Conservation (phyloP, 2,329 filamentous ascomycete genomes). For the Sclerotinia nivalis region DNA sequence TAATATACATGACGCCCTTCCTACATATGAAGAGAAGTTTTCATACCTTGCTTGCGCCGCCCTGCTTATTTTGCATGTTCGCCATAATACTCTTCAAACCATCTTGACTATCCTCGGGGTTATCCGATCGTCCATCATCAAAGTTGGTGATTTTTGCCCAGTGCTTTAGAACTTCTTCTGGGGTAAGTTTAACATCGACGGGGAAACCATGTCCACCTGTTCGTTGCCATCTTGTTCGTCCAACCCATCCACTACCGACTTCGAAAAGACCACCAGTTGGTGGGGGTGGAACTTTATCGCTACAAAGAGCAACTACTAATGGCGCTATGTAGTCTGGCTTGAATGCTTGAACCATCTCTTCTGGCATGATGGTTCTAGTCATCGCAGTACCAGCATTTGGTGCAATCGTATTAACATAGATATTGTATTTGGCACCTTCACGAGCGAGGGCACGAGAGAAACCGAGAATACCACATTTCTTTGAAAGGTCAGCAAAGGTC, state of each 20-base stretch:
- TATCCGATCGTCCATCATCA: slow-evolving; percentile 80
- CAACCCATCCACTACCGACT: slow-evolving; percentile 91
- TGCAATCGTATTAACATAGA: slow-evolving; percentile 96
- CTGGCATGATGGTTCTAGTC: slow-evolving; percentile 90
- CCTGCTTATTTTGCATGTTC: slow-evolving; percentile 78
- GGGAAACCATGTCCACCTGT: slow-evolving; percentile 89
- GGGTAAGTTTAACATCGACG: slow-evolving; percentile 76
- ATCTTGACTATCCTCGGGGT: slow-evolving; percentile 77
- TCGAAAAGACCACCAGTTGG: slow-evolving; percentile 90
- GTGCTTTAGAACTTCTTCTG: slow-evolving; percentile 75
- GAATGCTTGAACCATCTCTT: slow-evolving; percentile 97
- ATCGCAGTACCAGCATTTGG: slow-evolving; percentile 96
- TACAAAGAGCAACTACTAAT: slow-evolving; percentile 79
- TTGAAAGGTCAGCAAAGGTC: slow-evolving; percentile 23
- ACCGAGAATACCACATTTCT: slow-evolving; percentile 91
- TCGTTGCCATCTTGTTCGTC: slow-evolving; percentile 92
- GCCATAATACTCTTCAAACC: slow-evolving; percentile 76
- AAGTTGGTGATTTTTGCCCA: slow-evolving; percentile 85
- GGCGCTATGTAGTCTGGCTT: slow-evolving; percentile 99
- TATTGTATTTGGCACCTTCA: slow-evolving; percentile 96
- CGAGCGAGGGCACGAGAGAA: slow-evolving; percentile 91
- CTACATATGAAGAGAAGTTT: slow-evolving; percentile 23
- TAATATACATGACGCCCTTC: slow-evolving; percentile 29
- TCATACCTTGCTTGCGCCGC: slow-evolving; percentile 60
- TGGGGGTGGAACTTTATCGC: slow-evolving; percentile 82